A percentile compares a stretch with the other conserved stretches of the same genome.
These are phyloP conservation scores for Plectosphaerella cucumerina DNA, from an alignment of 2,329 filamentous ascomycete species.

Conservation along the genomic window DNA sequence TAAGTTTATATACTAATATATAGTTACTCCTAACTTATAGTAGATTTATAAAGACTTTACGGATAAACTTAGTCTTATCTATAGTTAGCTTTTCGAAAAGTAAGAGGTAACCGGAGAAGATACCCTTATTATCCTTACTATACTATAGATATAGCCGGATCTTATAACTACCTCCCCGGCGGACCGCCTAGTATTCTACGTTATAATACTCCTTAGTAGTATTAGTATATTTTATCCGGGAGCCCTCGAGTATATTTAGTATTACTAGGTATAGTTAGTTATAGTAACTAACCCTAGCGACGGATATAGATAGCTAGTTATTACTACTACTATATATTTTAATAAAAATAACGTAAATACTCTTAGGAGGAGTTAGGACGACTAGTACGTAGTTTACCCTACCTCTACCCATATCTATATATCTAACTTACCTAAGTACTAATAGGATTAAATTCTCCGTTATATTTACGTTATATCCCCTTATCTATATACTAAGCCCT, in stretches of 20 bases:
- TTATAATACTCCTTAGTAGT: slow-evolving; percentile 6
- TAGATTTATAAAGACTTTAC: not conserved
- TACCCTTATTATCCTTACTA: not conserved
- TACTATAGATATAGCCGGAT: not conserved
- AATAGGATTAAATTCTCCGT: not conserved
- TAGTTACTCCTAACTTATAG: not conserved
- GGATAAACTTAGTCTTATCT: not conserved
- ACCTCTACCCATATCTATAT: too few species aligned
- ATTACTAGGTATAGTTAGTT: not conserved
- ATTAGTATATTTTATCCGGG: not conserved
- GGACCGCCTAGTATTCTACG: not conserved
- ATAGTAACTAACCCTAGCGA: not conserved
- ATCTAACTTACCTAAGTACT: not conserved
- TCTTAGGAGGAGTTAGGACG: not conserved
- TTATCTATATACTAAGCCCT: not conserved
- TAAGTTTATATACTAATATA: not conserved
- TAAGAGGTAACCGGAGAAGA: slow-evolving; percentile 1
- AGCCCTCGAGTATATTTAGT: not conserved
- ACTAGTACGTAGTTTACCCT: not conserved
- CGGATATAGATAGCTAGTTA: not conserved
- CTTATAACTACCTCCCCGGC: not conserved
- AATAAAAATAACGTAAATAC: not conserved
- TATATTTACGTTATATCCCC: not conserved
- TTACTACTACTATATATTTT: not conserved
- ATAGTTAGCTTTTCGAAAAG: not conserved